Evolutionary conservation across 75 land plant genomes (phyloP).

Genomic region (Pinus taeda): DNA sequence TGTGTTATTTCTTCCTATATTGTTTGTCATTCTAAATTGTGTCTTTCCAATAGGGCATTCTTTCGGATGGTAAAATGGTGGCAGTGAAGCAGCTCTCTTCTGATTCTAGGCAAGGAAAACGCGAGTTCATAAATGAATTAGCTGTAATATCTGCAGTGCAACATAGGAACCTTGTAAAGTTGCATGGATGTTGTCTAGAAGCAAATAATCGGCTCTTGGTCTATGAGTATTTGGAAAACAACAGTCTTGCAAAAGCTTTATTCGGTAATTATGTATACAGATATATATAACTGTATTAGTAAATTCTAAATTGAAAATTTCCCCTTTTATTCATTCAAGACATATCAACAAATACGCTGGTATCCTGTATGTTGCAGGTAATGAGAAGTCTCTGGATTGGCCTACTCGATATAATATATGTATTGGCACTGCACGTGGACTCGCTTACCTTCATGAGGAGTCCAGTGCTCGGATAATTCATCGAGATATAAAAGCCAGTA

Average conservation of each 20-base stretch:
- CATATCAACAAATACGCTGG: too few relatives aligned
- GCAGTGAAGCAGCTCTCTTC: conserved; percentile 17
- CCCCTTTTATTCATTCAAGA: too few relatives aligned
- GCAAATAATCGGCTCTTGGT: conserved; percentile 17
- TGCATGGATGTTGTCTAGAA: conserved; percentile 24
- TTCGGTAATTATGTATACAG: conserved; percentile 10
- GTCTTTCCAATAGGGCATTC: conserved; percentile 12
- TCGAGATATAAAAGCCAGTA: conserved; percentile 90
- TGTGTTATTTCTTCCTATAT: neutral
- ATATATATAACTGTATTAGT: neutral
- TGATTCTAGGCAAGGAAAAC: conserved; percentile 15
- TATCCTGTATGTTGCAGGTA: neutral
- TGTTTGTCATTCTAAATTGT: neutral
- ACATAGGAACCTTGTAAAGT: conserved; percentile 23
- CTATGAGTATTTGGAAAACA: conserved; percentile 18
- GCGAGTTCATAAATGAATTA: conserved; percentile 26
- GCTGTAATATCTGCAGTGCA: conserved; percentile 19
- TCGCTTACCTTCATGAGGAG: conserved; percentile 88
- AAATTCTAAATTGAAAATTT: too few relatives aligned
- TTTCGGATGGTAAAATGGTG: conserved; percentile 13
- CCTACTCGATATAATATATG: conserved; percentile 44
- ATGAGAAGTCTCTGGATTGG: conserved; percentile 22
- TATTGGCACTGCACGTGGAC: conserved; percentile 67
- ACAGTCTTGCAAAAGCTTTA: conserved; percentile 19
- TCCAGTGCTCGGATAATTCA: conserved; percentile 70